phyloP scores from a whole-genome alignment of 2,329 filamentous ascomycete species.

The Claviceps spartinae region DNA sequence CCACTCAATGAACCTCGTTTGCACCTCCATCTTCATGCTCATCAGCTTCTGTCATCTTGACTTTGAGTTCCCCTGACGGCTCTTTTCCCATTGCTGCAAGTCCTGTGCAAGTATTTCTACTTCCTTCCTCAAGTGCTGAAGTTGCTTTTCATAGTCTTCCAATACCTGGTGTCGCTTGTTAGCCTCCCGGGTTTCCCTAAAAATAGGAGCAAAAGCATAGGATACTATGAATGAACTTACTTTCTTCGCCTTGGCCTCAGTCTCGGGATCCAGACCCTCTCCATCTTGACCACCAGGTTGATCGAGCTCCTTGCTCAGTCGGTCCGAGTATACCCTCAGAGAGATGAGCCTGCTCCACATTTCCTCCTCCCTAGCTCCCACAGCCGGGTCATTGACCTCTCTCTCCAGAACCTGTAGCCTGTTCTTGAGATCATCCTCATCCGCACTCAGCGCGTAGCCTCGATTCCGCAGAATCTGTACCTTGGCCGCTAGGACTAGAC shows the following conservation, averaged over 20 bases:
- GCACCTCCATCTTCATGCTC: neutral
- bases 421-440: constrained; percentile 65
- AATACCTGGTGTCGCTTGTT: constrained; percentile 45
- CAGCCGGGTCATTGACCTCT: constrained; percentile 57
- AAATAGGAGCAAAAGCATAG: neutral
- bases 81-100: constrained; percentile 41
- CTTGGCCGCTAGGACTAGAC: constrained; percentile 60
- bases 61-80: constrained; percentile 27
- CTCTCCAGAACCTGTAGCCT: constrained; percentile 58
- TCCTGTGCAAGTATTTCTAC: constrained; percentile 48
- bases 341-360: constrained; percentile 73
- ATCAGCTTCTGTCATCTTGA: constrained; percentile 12
- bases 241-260: constrained; percentile 61
- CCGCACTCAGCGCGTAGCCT: constrained; percentile 65
- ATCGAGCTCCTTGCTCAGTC: constrained; percentile 61
- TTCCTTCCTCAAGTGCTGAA: constrained; percentile 62
- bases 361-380: constrained; percentile 67
- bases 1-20: neutral
- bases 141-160: constrained; percentile 69
- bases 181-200: neutral
- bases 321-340: constrained; percentile 57
- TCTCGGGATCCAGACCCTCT: constrained; percentile 52
- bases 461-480: constrained; percentile 70
- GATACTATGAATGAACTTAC: constrained; percentile 28
- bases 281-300: constrained; percentile 44